These are phyloP conservation scores for Ogataea thermomethanolica DNA, from an alignment of 805 yeast species.

Conservation along the genomic window DNA sequence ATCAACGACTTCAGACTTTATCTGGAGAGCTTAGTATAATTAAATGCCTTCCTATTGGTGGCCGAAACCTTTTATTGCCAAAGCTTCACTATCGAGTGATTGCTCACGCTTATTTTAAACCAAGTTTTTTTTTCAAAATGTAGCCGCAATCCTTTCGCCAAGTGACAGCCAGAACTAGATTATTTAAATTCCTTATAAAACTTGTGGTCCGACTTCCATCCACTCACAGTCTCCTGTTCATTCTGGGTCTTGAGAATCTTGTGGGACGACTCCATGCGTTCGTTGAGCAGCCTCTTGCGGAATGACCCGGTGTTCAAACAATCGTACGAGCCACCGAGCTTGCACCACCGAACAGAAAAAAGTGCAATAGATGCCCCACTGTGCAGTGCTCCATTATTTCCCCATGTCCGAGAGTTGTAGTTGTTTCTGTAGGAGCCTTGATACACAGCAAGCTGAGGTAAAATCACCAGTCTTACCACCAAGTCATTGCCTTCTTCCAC, in stretches of 20 bases:
- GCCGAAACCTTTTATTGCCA: not conserved
- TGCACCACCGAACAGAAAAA: constrained; percentile 50
- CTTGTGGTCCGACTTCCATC: constrained; percentile 14
- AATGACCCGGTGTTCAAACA: constrained; percentile 16
- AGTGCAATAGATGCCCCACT: constrained; percentile 77
- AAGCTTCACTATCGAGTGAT: not conserved
- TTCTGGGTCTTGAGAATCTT: constrained; percentile 5
- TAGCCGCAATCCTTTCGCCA: not conserved
- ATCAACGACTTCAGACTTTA: not conserved
- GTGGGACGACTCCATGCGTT: constrained; percentile 19
- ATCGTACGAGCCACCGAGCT: constrained; percentile 23
- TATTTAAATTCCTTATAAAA: constrained; percentile 14
- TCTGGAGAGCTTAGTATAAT: no score
- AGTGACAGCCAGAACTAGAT: not conserved
- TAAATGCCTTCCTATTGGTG: no score
- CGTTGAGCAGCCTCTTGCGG: constrained; percentile 23
- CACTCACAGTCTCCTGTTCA: constrained; percentile 12
- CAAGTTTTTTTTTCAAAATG: not conserved
- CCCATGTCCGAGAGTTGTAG: constrained; percentile 75
- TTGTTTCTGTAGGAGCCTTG: constrained; percentile 65
- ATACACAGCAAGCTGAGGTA: constrained; percentile 69
- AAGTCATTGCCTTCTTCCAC: constrained; percentile 42
- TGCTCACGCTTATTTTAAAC: constrained; percentile 1
- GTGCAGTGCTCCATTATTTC: constrained; percentile 42
- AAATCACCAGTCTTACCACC: constrained; percentile 53